These are phyloP conservation scores for Termitomyces sp. DNA, from an alignment of 768 basidiomycete species.

Conservation along the genomic window DNA sequence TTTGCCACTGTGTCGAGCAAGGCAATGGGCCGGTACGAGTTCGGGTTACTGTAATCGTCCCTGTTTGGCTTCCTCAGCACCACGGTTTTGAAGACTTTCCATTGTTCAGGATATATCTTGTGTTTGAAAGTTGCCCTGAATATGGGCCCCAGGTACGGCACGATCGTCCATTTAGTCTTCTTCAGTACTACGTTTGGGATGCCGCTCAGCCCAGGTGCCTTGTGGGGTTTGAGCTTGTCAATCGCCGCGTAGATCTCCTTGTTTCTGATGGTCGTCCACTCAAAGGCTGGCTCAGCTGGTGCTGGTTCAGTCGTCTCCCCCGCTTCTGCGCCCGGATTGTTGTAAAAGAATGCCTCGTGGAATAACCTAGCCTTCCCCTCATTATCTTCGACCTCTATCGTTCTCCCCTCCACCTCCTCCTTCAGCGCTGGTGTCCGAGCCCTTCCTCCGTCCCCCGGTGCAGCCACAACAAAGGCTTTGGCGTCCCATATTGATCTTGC, in stretches of 20 bases:
- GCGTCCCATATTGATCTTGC: constrained; percentile 21
- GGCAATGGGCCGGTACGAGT: constrained; percentile 31
- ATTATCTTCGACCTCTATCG: constrained; percentile 15
- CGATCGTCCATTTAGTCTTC: constrained; percentile 17
- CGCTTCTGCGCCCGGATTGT: constrained; percentile 1
- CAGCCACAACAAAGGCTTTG: constrained; percentile 16
- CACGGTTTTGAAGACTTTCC: constrained; percentile 22
- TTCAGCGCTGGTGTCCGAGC: constrained; percentile 23
- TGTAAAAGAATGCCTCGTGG: constrained; percentile 26
- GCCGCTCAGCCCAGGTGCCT: constrained; percentile 24
- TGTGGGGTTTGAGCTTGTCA: constrained; percentile 27
- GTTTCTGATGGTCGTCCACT: constrained; percentile 18
- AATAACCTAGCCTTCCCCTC: constrained; percentile 20
- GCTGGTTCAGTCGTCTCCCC: constrained; percentile 8
- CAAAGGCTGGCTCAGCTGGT: constrained; percentile 25
- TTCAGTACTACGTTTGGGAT: constrained; percentile 30
- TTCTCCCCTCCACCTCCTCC: neutral
- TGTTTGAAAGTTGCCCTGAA: constrained; percentile 25
- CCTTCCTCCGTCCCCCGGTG: constrained; percentile 21
- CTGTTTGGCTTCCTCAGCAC: constrained; percentile 34
- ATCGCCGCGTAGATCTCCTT: constrained; percentile 25
- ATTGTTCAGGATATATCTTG: constrained; percentile 21
- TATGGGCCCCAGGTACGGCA: constrained; percentile 22
- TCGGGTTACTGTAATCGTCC: constrained; percentile 26
- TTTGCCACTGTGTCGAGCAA: constrained; percentile 21